Conservation (phyloP, 2,329 filamentous ascomycete genomes). For the Xylariaceae sp. region DNA sequence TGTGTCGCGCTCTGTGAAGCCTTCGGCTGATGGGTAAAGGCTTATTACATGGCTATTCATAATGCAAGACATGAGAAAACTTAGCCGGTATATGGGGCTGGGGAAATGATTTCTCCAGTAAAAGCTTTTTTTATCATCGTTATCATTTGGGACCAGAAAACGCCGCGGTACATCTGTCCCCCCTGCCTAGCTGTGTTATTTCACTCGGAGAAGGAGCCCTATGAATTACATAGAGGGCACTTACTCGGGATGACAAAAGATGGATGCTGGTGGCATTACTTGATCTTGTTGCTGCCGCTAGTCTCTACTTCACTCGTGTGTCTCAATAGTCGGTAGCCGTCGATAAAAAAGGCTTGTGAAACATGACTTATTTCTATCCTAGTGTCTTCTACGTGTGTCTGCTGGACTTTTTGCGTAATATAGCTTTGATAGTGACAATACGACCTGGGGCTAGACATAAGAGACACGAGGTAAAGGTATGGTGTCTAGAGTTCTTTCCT, state of each 20-base stretch:
- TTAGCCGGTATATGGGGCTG: not conserved
- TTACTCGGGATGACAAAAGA: no score
- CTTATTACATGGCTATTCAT: not conserved
- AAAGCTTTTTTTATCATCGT: not conserved
- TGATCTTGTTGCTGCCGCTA: not conserved
- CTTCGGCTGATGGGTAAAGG: constrained; percentile 4
- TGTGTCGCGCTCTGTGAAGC: no score
- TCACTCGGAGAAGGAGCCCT: not conserved
- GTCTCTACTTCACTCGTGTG: not conserved
- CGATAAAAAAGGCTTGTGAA: constrained; percentile 8
- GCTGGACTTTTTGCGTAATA: no score
- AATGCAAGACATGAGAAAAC: not conserved
- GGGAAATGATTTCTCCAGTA: not conserved
- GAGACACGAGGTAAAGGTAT: no score
- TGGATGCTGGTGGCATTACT: no score
- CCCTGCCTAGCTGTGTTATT: no score
- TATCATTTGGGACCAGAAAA: not conserved
- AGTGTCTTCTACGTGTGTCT: no score
- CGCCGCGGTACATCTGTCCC: not conserved
- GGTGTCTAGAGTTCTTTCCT: no score
- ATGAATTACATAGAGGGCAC: not conserved
- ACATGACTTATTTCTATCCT: not conserved
- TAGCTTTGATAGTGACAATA: no score
- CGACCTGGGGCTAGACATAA: no score
- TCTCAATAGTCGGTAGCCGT: constrained; percentile 5